Conservation (phyloP, 2,329 filamentous ascomycete species). For the Biscogniauxia sp. region DNA sequence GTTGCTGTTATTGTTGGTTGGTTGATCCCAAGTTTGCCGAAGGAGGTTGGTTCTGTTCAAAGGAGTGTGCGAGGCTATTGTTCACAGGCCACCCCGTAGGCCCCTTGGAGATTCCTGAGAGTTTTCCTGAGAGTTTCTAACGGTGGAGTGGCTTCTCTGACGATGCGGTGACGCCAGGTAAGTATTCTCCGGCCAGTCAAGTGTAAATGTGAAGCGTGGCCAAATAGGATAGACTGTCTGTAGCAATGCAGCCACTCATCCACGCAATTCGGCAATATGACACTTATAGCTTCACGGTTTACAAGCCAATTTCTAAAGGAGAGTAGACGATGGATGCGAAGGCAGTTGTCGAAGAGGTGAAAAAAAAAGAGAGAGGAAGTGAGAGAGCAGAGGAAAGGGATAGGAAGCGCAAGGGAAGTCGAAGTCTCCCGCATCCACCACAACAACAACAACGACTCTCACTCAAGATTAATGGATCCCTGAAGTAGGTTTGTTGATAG, state of each 20-base stretch:
- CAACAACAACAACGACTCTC: not conserved
- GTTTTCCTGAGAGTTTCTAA: not conserved
- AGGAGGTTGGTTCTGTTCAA: conserved; percentile 1
- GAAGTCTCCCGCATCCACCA: not conserved
- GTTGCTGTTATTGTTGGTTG: not conserved
- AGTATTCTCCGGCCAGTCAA: not conserved
- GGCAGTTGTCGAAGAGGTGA: not conserved
- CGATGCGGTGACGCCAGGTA: not conserved
- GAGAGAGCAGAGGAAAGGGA: not conserved
- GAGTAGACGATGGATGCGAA: not conserved
- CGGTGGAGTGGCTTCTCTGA: not conserved
- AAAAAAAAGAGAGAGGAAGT: too few species aligned
- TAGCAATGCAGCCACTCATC: not conserved
- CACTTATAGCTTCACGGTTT: not conserved
- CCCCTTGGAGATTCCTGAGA: not conserved
- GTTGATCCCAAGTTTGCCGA: not conserved
- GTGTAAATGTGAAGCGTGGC: not conserved
- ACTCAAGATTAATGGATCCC: not conserved
- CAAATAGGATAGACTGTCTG: not conserved
- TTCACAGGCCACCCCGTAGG: conserved; percentile 2
- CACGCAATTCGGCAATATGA: not conserved
- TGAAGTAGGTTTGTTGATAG: not conserved
- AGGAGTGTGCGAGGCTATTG: conserved; percentile 8
- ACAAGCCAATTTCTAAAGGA: not conserved
- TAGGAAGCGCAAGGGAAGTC: not conserved